phyloP scores from a whole-genome alignment of 2,329 filamentous ascomycete genomes.

The Fusarium tupiense region DNA sequence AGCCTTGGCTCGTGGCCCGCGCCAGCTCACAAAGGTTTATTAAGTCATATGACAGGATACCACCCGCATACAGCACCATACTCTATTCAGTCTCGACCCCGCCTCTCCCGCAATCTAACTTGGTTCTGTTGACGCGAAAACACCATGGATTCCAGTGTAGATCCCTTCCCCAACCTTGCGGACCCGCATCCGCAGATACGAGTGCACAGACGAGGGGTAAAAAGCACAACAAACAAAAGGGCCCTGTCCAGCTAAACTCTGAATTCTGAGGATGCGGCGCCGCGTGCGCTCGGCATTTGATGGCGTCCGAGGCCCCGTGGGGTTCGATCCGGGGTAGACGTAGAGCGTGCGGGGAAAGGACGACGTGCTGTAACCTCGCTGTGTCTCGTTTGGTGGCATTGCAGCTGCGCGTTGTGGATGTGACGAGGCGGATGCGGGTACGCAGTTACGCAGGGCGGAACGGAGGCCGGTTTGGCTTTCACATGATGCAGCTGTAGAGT shows the following conservation, averaged over 20 bases:
- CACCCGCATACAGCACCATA: neutral
- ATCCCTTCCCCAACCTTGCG: conserved; percentile 1
- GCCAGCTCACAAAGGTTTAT: neutral
- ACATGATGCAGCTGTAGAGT: neutral
- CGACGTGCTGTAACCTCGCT: neutral
- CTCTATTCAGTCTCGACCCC: neutral
- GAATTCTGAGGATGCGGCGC: neutral
- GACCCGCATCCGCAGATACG: conserved; percentile 28
- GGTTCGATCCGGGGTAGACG: neutral
- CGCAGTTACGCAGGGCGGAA: conserved; percentile 8
- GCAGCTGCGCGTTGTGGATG: neutral
- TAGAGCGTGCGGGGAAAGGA: neutral
- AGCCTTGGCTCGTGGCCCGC: neutral
- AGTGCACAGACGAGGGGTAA: neutral
- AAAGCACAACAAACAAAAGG: neutral
- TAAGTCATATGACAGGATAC: neutral
- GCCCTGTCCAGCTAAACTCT: neutral
- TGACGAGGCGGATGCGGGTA: neutral
- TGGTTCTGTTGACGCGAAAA: neutral
- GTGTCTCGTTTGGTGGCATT: neutral
- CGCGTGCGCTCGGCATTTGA: conserved; percentile 25
- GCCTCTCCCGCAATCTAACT: neutral
- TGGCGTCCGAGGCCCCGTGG: neutral
- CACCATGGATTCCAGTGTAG: neutral
- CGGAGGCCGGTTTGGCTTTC: neutral